Evolutionary conservation across 202 grass and related monocot species (phyloP), one percentile per base, ranked within the genome.

Genomic region (Cymbopogon flexuosus): DNA sequence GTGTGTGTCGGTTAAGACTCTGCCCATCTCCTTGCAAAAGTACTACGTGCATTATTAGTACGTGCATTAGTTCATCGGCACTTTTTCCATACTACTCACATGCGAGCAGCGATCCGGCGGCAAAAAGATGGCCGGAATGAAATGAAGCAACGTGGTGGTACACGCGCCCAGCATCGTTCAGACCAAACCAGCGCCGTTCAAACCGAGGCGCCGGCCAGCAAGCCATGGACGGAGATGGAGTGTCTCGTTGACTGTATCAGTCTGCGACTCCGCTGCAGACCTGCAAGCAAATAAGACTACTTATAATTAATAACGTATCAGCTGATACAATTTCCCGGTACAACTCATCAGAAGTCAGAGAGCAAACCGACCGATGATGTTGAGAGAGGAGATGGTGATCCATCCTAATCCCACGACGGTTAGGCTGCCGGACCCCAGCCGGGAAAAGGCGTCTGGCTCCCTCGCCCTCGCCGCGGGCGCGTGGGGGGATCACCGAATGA

Each of bases 371-470:
- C 6, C 47, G 47, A 18, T 51, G 49, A n/a, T 52, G 47, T 51
- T 47, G 22, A 18, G 74, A 27, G 9, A 4, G 7, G 56, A 13
- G 64, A 57, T 13, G 71, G 82, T 81, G 77, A 65, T 76, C 68
- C 86, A 52, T 88, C 76, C 16, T 24, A 0, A 27, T 80, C 81
- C 86, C 54, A 18, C 74, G 69, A 65, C 68, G 62, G 76, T 79
- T 75, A 43, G 81, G 68, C 80, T 60, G 43, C 47, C 74, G 57
- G n/a, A 18, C 47, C 47, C 47, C 33, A 18, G 45, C 45, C 64
- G 6, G 59, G 66, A 59, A 62, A 62, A 34, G 15, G 31, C 29
- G 54, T 22, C 49, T 54, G 16, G 49, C n/a, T 3, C 18, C 0
- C 4, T 6, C 0, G 18, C 18, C 18, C 16, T 19, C 51, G 51